These are phyloP conservation scores for Lactarius deliciosus DNA, from an alignment of 768 basidiomycete species.

Conservation along the genomic window DNA sequence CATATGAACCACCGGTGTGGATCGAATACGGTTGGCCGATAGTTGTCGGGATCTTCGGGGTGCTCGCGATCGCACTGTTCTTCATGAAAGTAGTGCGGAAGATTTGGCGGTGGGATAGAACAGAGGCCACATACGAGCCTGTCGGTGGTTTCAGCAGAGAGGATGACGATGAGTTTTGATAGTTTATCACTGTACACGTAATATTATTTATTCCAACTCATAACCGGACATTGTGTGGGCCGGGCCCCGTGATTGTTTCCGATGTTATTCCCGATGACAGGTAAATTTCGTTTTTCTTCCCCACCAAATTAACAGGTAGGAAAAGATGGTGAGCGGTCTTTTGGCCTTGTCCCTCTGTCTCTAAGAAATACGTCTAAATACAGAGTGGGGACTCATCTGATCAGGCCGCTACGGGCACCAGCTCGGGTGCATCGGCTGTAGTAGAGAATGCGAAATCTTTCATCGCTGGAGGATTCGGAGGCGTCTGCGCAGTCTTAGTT, in stretches of 20 bases:
- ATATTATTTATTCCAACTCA: neutral
- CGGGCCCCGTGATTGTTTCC: neutral
- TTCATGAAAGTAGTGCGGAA: constrained; percentile 64
- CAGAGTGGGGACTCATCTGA: constrained; percentile 23
- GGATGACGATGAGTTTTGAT: constrained; percentile 43
- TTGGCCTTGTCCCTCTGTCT: neutral
- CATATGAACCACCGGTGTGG: constrained; percentile 89
- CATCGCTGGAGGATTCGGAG: constrained; percentile 91
- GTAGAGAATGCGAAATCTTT: constrained; percentile 72
- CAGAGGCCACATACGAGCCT: constrained; percentile 89
- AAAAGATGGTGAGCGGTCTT: constrained; percentile 18
- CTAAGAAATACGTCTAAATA: neutral
- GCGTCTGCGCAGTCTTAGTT: constrained; percentile 82
- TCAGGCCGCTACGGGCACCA: constrained; percentile 9
- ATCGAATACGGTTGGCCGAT: constrained; percentile 68
- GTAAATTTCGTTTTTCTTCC: neutral
- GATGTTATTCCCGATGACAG: neutral
- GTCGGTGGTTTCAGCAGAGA: constrained; percentile 73
- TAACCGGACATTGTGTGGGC: neutral
- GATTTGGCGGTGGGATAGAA: constrained; percentile 72
- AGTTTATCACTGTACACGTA: constrained; percentile 10
- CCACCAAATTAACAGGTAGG: neutral
- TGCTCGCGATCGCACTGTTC: constrained; percentile 62
- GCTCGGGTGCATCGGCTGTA: constrained; percentile 34
- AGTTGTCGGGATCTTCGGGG: constrained; percentile 58